A percentile compares a stretch with the other conserved stretches of the same genome.
phyloP scores from a whole-genome alignment of 2,329 filamentous ascomycete species.

The Curvularia lunata region DNA sequence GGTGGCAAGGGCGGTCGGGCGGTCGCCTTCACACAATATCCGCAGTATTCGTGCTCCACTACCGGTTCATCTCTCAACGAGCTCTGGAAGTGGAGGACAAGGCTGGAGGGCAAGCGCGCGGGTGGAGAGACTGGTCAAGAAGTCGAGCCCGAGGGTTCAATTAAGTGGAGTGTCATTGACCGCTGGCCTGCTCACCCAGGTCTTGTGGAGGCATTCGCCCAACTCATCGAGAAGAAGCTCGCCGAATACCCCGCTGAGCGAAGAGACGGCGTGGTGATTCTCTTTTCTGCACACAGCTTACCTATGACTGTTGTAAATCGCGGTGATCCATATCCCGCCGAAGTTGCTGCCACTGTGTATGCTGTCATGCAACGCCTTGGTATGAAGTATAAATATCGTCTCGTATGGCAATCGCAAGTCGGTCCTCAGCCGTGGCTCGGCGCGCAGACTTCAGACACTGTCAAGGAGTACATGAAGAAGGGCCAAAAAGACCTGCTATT shows the following conservation, averaged over 20 bases:
- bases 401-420: conserved; percentile 98
- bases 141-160: conserved; percentile 67
- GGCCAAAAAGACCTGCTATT: conserved; percentile 90
- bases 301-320: conserved; percentile 98
- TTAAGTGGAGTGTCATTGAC: conserved; percentile 97
- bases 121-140: conserved; percentile 49
- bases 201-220: conserved; percentile 87
- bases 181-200: conserved; percentile 94
- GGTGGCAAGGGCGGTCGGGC: conserved; percentile 88
- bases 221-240: conserved; percentile 87
- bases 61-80: conserved; percentile 96
- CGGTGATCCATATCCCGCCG: conserved; percentile 93
- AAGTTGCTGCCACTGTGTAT: conserved; percentile 94
- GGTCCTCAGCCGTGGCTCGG: conserved; percentile 95
- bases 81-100: conserved; percentile 94
- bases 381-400: conserved; percentile 87
- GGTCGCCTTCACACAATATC: conserved; percentile 97
- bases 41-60: conserved; percentile 97
- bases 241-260: conserved; percentile 82
- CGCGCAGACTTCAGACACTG: conserved; percentile 87
- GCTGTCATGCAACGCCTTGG: conserved; percentile 93
- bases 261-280: conserved; percentile 78
- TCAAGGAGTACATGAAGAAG: conserved; percentile 86
- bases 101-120: conserved; percentile 78
- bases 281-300: conserved; percentile 95